A percentile compares a stretch with the other conserved stretches of the same genome.
These are phyloP conservation scores for Pholiota microspora DNA, from an alignment of 768 basidiomycete genomes.

Conservation along the genomic window DNA sequence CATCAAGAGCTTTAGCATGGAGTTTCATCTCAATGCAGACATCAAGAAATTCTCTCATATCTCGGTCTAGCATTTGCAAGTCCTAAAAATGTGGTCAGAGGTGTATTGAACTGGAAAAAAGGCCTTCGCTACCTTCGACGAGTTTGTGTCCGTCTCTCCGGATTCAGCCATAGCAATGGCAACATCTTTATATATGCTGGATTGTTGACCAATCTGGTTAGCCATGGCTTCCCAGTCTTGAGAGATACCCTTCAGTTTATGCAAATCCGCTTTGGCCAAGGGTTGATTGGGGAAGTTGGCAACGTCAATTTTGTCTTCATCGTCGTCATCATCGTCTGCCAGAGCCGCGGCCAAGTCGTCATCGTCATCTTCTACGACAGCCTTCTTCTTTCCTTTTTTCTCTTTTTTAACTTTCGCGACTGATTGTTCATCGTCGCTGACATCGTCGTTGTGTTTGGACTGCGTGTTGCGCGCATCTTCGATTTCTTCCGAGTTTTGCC, in stretches of 20 bases:
- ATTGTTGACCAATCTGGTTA: conserved; percentile 44
- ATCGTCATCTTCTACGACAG: conserved; percentile 18
- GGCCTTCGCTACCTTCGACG: conserved; percentile 40
- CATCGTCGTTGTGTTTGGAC: conserved; percentile 37
- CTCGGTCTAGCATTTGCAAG: conserved; percentile 55
- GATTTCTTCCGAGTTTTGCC: conserved; percentile 57
- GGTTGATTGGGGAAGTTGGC: conserved; percentile 67
- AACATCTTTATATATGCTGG: conserved; percentile 37
- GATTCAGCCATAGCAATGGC: conserved; percentile 62
- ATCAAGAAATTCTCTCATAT: conserved; percentile 72
- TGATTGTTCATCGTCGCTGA: conserved; percentile 40
- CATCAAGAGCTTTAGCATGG: conserved; percentile 52
- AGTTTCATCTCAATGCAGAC: conserved; percentile 57
- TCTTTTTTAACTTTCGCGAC: conserved; percentile 32
- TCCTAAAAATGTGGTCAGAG: conserved; percentile 33
- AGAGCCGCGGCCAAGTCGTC: conserved; percentile 19
- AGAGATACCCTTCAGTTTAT: conserved; percentile 54
- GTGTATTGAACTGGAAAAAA: background rate
- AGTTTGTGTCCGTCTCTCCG: conserved; percentile 47
- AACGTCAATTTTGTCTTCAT: conserved; percentile 57
- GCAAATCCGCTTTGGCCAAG: conserved; percentile 48
- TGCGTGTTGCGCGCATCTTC: conserved; percentile 50
- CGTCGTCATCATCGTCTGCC: conserved; percentile 36
- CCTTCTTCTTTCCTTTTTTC: conserved; percentile 33
- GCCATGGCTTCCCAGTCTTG: conserved; percentile 62